A percentile compares a stretch with the other conserved stretches of the same genome.
phyloP scores from a whole-genome alignment of 108 stramenopile genomes.

The Cyclotella baltica region DNA sequence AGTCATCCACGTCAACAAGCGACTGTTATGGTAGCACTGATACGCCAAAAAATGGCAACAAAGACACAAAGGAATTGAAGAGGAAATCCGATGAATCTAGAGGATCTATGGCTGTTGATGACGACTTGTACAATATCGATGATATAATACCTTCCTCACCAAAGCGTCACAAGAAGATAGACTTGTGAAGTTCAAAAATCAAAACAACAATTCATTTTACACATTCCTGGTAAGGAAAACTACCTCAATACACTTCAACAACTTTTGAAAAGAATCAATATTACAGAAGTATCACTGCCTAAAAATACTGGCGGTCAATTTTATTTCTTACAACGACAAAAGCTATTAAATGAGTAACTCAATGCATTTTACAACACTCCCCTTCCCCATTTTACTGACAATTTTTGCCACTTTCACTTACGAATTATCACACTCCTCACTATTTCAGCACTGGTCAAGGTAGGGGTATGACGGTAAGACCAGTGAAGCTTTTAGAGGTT shows the following conservation, averaged over 20 bases:
- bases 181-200: slow-evolving; percentile 24
- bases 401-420: no score
- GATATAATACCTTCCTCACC: slow-evolving; percentile 53
- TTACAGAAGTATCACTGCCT: background rate
- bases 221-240: background rate
- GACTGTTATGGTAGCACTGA: slow-evolving; percentile 23
- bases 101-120: slow-evolving; percentile 52
- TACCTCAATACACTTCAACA: background rate
- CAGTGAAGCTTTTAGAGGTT: no score
- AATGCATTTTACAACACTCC: background rate
- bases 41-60: background rate
- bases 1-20: slow-evolving; percentile 31
- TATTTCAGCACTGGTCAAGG: no score
- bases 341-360: background rate
- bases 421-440: no score
- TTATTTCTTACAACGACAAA: slow-evolving; percentile 2
- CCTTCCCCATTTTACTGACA: background rate
- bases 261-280: background rate
- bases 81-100: slow-evolving; percentile 68
- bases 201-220: slow-evolving; percentile 1
- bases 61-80: slow-evolving; percentile 58
- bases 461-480: no score
- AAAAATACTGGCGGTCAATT: background rate
- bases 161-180: slow-evolving; percentile 39
- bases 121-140: slow-evolving; percentile 78